Evolutionary conservation across 176 grass and related monocot genomes (phyloP), one percentile per base, ranked within the genome.

Genomic region (Pontederia crassipes): DNA sequence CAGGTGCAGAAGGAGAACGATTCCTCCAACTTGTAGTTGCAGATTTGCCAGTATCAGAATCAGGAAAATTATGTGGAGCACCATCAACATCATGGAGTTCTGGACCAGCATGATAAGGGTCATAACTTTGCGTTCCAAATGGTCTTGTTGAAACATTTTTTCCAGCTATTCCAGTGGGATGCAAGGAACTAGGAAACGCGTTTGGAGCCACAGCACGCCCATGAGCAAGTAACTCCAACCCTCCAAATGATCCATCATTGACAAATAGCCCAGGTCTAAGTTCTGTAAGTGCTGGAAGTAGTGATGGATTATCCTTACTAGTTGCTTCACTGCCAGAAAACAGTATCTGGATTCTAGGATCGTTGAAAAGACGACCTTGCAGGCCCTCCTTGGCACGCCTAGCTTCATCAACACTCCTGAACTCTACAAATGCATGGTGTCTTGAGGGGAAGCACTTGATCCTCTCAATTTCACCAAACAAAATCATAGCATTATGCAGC

Each of bases 401-500:
- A 28, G 93, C 87, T 74, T 88, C 87, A 10, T 78, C 79, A 10
- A 85, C 60, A 16, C 64, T 92, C 63, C 81, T 69, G 57, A 98
- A 98, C 59, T 92, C 87, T 8, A 92, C 84, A 74, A 98, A 98
- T 67, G 93, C 83, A 76, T 86, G 88, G 35, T 85, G 81, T 59
- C 88, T 86, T 35, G 73, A 58, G 52, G 66, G 87, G 61, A 92
- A 92, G 55, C 72, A 67, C 76, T 83, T 88, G 48, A 78, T 86
- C 32, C 79, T 84, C 10, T 77, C 86, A 62, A 98, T 79, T 8
- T 89, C 81, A 66, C 93, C 93, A 68, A 81, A 85, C 67, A 76
- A 73, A 67, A 83, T 77, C 93, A 98, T 98, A 15, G 84, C 87
- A 61, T 75, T 74, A 52, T 75, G 80, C 69, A 98, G 87, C 16